Evolutionary conservation across 2,329 filamentous ascomycete genomes (phyloP).

Genomic region (Annulohypoxylon truncatum): DNA sequence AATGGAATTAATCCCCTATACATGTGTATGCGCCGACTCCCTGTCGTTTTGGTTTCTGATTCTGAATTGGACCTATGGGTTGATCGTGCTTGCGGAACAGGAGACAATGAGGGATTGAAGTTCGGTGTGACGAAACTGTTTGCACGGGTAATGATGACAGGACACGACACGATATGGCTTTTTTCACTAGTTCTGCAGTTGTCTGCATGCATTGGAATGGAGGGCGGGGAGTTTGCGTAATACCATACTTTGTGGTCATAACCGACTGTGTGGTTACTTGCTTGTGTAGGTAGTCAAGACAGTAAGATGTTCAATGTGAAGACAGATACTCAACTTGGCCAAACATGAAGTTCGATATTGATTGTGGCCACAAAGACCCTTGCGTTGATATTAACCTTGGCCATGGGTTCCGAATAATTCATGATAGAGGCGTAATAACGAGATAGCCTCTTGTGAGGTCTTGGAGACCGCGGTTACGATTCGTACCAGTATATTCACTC

Average conservation of each 20-base stretch:
- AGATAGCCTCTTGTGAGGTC: not conserved
- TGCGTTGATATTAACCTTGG: not conserved
- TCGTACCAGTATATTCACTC: too few relatives aligned
- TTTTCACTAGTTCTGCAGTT: conserved; percentile 21
- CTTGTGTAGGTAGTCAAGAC: conserved; percentile 24
- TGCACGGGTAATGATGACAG: conserved; percentile 36
- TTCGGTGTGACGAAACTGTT: conserved; percentile 26
- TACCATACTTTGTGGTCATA: conserved; percentile 10
- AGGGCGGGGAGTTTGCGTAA: conserved; percentile 33
- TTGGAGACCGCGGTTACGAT: too few relatives aligned
- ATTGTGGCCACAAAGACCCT: not conserved
- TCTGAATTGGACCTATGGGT: not conserved
- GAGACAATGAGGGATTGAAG: conserved; percentile 4
- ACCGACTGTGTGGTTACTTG: conserved; percentile 13
- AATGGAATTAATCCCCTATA: conserved; percentile 9
- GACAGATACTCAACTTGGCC: conserved; percentile 24
- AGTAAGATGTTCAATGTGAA: conserved; percentile 26
- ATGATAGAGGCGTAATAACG: too few relatives aligned
- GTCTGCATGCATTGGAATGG: conserved; percentile 36
- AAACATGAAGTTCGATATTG: not conserved
- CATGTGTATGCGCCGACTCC: not conserved
- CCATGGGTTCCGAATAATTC: too few relatives aligned
- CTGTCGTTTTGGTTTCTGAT: not conserved
- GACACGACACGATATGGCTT: conserved; percentile 35
- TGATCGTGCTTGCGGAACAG: conserved; percentile 2